phyloP scores from a whole-genome alignment of 305 asterid genomes.

The Fraxinus floribunda region DNA sequence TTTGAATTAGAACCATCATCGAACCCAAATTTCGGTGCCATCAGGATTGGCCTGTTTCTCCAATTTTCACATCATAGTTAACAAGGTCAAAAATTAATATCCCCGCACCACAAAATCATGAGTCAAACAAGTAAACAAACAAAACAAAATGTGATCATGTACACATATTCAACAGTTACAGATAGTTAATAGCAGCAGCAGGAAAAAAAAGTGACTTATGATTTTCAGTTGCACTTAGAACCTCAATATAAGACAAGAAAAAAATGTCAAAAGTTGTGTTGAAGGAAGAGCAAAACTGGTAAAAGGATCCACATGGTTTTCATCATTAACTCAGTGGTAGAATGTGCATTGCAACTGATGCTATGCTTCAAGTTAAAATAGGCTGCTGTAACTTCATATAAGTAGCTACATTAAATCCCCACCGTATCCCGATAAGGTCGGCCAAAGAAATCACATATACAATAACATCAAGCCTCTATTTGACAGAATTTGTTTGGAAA shows the following conservation, averaged over 20 bases:
- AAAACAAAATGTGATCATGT: conserved; percentile 15
- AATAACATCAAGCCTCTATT: not conserved
- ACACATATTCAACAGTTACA: not conserved
- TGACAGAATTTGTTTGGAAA: too few relatives aligned
- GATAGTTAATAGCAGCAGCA: not conserved
- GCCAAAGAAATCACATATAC: not conserved
- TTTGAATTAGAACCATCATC: conserved; percentile 67
- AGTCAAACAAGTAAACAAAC: not conserved
- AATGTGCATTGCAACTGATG: not conserved
- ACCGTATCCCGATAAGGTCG: not conserved
- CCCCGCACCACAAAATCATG: conserved; percentile 14
- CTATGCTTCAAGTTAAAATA: not conserved
- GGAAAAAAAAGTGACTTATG: not conserved
- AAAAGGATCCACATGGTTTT: not conserved
- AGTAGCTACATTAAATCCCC: not conserved
- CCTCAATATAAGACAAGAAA: not conserved
- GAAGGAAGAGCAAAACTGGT: not conserved
- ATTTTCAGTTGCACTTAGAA: not conserved
- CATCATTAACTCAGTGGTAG: not conserved
- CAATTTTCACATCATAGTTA: conserved; percentile 21
- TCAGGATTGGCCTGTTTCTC: conserved; percentile 78
- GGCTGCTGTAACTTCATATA: not conserved
- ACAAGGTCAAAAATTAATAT: conserved; percentile 12
- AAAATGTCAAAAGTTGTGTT: not conserved
- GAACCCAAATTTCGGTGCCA: conserved; percentile 81